These are phyloP conservation scores for Myochromella boudieri DNA, from an alignment of 768 basidiomycete species.

Conservation along the genomic window DNA sequence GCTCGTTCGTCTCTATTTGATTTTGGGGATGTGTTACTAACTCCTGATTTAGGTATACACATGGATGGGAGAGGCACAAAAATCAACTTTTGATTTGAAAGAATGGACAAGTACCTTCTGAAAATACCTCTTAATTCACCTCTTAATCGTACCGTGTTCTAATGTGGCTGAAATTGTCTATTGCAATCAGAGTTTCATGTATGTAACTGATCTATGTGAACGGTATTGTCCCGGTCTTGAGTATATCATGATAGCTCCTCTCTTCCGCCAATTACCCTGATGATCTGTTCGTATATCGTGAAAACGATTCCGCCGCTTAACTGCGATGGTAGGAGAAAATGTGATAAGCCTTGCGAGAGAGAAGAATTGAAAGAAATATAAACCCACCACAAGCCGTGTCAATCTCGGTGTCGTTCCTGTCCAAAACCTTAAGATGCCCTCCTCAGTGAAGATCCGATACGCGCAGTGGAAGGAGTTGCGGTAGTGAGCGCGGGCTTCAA, in stretches of 20 bases:
- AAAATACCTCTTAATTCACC: too few species aligned
- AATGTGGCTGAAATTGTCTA: too few species aligned
- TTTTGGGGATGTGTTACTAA: background rate
- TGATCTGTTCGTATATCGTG: conserved; percentile 85
- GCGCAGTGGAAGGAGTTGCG: conserved; percentile 95
- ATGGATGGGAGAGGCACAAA: conserved; percentile 67
- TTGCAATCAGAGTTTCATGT: too few species aligned
- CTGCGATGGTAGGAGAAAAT: conserved; percentile 35
- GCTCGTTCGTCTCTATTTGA: conserved; percentile 7
- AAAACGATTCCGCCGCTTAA: conserved; percentile 93
- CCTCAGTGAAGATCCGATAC: conserved; percentile 91
- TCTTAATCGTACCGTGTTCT: too few species aligned
- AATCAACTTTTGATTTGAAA: conserved; percentile 65
- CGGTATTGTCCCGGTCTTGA: too few species aligned
- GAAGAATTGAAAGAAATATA: too few species aligned
- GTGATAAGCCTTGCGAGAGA: background rate
- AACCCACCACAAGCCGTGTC: conserved; percentile 75
- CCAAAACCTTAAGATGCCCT: conserved; percentile 93
- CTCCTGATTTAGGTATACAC: conserved; percentile 51
- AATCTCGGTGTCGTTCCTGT: conserved; percentile 92
- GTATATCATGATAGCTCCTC: too few species aligned
- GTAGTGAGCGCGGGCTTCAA: conserved; percentile 81
- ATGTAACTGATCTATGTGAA: too few species aligned
- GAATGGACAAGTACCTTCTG: conserved; percentile 77
- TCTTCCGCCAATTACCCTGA: conserved; percentile 38